Percentiles rank a stretch among this genome's conserved stretches.
phyloP scores from a whole-genome alignment of 768 basidiomycete species.

The Leucosporidium scottii region DNA sequence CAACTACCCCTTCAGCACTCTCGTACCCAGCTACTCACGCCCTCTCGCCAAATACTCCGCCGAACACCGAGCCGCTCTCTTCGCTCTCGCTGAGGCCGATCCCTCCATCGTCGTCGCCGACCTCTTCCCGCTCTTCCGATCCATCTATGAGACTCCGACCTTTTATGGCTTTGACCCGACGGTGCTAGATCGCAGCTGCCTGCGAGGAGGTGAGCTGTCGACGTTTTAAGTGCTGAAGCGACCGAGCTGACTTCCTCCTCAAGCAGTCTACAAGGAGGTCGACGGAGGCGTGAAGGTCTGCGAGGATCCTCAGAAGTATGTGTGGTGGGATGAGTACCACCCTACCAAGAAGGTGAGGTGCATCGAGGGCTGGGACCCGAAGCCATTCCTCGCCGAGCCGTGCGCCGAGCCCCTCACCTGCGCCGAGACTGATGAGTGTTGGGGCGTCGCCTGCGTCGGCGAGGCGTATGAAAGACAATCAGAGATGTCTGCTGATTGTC shows the following conservation, averaged over 20 bases:
- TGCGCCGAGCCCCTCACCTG: too few species aligned
- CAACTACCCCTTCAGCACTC: conserved; percentile 11
- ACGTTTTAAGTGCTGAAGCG: too few species aligned
- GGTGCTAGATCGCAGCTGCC: neutral
- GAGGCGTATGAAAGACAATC: too few species aligned
- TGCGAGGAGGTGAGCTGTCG: conserved; percentile 8
- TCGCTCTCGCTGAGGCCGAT: neutral
- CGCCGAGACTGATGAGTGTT: too few species aligned
- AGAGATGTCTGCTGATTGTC: too few species aligned
- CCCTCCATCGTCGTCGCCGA: conserved; percentile 4
- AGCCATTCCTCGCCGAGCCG: too few species aligned
- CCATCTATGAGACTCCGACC: neutral
- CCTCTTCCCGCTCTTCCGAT: neutral
- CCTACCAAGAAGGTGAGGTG: neutral
- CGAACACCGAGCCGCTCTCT: neutral
- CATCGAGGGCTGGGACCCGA: neutral
- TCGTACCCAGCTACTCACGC: neutral
- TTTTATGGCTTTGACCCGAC: neutral
- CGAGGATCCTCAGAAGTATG: neutral
- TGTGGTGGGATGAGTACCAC: conserved; percentile 19
- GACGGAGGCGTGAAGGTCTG: conserved; percentile 2
- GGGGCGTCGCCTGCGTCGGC: too few species aligned
- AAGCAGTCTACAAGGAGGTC: conserved; percentile 5
- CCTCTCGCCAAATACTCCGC: neutral
- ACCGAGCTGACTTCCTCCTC: neutral